phyloP scores from a whole-genome alignment of 2,329 filamentous ascomycete species.

The Alternaria angustiovoidea region DNA sequence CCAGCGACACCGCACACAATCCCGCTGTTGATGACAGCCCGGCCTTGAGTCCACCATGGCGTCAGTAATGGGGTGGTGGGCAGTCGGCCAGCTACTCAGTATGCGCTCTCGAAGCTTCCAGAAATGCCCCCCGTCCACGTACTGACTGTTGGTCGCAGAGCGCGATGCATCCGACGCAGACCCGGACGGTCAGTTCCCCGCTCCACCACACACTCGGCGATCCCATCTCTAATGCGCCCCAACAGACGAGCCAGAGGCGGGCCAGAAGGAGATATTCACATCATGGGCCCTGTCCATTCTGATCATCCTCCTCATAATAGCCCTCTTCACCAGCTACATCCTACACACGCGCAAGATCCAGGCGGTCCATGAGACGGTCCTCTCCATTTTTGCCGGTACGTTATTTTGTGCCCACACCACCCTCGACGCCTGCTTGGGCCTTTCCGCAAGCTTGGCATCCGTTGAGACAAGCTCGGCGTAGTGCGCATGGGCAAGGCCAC shows the following conservation, averaged over 20 bases:
- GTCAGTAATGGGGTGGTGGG: conserved; percentile 49
- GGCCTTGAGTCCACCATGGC: conserved; percentile 48
- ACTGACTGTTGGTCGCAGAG: conserved; percentile 37
- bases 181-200: conserved; percentile 52
- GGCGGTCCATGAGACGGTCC: conserved; percentile 95
- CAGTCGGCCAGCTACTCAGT: conserved; percentile 52
- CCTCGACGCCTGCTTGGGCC: not conserved
- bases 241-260: conserved; percentile 76
- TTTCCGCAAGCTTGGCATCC: conserved; percentile 7
- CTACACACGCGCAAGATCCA: conserved; percentile 97
- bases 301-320: conserved; percentile 90
- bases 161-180: conserved; percentile 58
- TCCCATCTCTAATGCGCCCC: conserved; percentile 47
- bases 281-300: conserved; percentile 98
- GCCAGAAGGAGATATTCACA: conserved; percentile 91
- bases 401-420: conserved; percentile 13
- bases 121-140: not conserved
- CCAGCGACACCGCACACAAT: conserved; percentile 11
- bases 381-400: conserved; percentile 94
- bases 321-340: conserved; percentile 96
- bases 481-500: conserved; percentile 18
- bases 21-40: conserved; percentile 39
- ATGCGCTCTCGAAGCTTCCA: conserved; percentile 25
- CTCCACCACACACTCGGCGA: conserved; percentile 16
- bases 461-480: conserved; percentile 16